phyloP scores from a whole-genome alignment of 2,329 filamentous ascomycete genomes.

The Westerdykella sp. region DNA sequence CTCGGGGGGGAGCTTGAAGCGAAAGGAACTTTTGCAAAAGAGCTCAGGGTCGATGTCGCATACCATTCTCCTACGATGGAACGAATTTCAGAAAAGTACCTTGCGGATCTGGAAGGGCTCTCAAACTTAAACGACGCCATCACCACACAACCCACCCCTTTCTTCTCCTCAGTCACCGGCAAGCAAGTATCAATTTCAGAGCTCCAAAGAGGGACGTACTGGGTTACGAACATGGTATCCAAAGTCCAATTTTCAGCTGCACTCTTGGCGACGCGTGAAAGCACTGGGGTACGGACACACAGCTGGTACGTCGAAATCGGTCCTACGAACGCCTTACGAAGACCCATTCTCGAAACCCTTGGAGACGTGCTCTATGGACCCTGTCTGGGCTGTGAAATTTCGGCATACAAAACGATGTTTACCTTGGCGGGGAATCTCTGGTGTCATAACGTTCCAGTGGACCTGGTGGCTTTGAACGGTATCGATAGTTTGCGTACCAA shows the following conservation, averaged over 20 bases:
- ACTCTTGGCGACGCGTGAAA: too few species aligned
- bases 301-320: conserved; percentile 15
- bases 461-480: too few species aligned
- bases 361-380: too few species aligned
- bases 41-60: conserved; percentile 37
- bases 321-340: conserved; percentile 12
- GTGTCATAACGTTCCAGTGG: too few species aligned
- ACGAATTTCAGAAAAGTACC: conserved; percentile 17
- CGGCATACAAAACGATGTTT: too few species aligned
- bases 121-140: neutral
- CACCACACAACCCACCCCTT: neutral
- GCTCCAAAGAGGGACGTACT: conserved; percentile 15
- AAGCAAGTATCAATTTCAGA: neutral
- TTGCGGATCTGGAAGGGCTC: conserved; percentile 4
- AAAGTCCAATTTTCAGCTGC: conserved; percentile 26
- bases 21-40: conserved; percentile 32
- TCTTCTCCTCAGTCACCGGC: conserved; percentile 16
- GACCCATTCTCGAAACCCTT: conserved; percentile 1
- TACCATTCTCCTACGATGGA: conserved; percentile 43
- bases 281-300: too few species aligned
- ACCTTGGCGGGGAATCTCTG: too few species aligned
- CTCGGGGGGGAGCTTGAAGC: conserved; percentile 25
- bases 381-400: too few species aligned
- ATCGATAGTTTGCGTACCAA: conserved; percentile 1
- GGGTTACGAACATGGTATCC: conserved; percentile 35